These are phyloP conservation scores for Stephania japonica DNA, from an alignment of 164 flowering plant species.

Conservation along the genomic window DNA sequence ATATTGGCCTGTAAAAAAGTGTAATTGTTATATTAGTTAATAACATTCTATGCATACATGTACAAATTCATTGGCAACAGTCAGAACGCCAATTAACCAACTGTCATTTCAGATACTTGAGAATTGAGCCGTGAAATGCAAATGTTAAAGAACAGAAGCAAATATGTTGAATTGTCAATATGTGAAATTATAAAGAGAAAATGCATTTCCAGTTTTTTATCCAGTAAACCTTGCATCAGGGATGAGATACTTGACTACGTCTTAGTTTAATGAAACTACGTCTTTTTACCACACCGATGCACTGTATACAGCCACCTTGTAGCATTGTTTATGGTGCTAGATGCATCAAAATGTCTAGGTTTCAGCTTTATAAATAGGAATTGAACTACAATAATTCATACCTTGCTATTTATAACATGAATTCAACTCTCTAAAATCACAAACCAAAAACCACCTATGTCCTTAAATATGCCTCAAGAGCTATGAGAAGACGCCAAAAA, in stretches of 20 bases:
- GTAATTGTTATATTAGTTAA: conserved; percentile 4
- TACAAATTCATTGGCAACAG: no score
- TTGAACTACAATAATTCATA: not conserved
- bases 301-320: not conserved
- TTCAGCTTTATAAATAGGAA: not conserved
- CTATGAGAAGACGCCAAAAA: no score
- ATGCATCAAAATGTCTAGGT: not conserved
- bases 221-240: not conserved
- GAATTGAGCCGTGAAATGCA: not conserved
- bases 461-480: no score
- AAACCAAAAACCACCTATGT: no score
- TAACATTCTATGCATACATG: not conserved
- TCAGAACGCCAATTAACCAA: not conserved
- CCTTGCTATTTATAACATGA: not conserved
- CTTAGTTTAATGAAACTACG: not conserved
- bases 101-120: not conserved
- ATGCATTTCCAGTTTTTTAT: no score
- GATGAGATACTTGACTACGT: not conserved
- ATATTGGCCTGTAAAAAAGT: conserved; percentile 66
- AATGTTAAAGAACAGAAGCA: not conserved
- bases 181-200: not conserved
- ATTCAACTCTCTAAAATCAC: not conserved
- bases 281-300: not conserved
- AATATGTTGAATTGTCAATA: no score
- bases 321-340: not conserved